Percentiles rank a stretch among this genome's conserved stretches.
Evolutionary conservation across 2,329 filamentous ascomycete genomes (phyloP).

Genomic region (Alternaria longipes): DNA sequence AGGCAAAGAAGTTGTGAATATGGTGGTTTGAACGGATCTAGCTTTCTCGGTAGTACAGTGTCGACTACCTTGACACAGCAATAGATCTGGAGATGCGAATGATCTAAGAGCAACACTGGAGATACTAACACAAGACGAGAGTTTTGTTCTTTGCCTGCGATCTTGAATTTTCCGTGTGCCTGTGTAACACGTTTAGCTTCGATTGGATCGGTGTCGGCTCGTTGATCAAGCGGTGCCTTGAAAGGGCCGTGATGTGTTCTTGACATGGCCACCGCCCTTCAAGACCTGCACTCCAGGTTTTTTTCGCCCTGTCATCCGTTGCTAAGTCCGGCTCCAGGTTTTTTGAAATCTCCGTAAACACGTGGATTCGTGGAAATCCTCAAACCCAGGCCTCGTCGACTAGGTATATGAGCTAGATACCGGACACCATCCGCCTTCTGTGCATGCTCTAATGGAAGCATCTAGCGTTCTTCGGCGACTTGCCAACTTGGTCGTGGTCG

Average conservation of each 20-base stretch:
- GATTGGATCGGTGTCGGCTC: background rate
- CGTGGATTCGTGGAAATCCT: constrained; percentile 16
- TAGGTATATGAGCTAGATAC: constrained; percentile 4
- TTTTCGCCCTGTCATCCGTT: background rate
- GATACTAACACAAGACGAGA: background rate
- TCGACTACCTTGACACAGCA: background rate
- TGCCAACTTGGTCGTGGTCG: constrained; percentile 13
- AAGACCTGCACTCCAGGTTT: background rate
- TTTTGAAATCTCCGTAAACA: constrained; percentile 1
- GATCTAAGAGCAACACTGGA: background rate
- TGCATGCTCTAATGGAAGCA: constrained; percentile 3
- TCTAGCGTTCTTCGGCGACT: constrained; percentile 13
- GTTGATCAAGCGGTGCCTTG: background rate
- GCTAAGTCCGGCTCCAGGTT: constrained; percentile 6
- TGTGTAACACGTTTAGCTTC: background rate
- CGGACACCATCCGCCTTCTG: constrained; percentile 4
- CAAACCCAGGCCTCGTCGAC: background rate
- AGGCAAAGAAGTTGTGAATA: background rate
- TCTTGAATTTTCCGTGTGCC: background rate
- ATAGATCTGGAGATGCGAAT: background rate
- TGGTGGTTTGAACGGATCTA: background rate
- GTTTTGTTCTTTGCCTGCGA: background rate
- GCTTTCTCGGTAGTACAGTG: background rate
- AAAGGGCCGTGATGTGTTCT: background rate
- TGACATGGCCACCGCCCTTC: background rate